These are phyloP conservation scores for Litsea cubeba DNA, from an alignment of 164 flowering plant species.

Conservation along the genomic window DNA sequence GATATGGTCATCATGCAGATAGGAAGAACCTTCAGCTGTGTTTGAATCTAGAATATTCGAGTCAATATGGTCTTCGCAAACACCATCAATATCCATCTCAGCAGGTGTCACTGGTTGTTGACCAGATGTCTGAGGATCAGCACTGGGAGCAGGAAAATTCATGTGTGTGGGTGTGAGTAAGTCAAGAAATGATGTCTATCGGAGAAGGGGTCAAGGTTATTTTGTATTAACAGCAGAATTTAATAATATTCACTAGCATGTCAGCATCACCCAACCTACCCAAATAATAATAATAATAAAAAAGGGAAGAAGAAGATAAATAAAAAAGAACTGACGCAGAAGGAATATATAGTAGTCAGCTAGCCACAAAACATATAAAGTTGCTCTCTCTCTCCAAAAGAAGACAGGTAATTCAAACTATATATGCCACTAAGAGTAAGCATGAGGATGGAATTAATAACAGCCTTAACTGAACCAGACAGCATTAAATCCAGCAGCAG, in stretches of 20 bases:
- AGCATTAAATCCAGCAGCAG: no score
- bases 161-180: neutral
- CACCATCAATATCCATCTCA: constrained; percentile 32
- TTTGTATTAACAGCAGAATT: neutral
- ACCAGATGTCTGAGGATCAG: constrained; percentile 37
- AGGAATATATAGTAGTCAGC: no score
- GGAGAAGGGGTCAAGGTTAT: neutral
- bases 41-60: constrained; percentile 9
- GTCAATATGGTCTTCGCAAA: constrained; percentile 23
- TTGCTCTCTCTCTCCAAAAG: no score
- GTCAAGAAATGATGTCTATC: neutral
- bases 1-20: constrained; percentile 1
- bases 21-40: constrained; percentile 1
- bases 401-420: no score
- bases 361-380: no score
- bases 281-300: no score
- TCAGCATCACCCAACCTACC: neutral
- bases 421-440: no score
- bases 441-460: no score
- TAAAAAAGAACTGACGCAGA: no score
- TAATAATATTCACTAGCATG: neutral
- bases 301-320: no score
- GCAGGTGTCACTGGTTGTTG: constrained; percentile 22
- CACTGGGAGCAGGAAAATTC: constrained; percentile 31
- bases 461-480: no score